Conservation (phyloP, 768 basidiomycete genomes). For the Wakefieldia striispora region DNA sequence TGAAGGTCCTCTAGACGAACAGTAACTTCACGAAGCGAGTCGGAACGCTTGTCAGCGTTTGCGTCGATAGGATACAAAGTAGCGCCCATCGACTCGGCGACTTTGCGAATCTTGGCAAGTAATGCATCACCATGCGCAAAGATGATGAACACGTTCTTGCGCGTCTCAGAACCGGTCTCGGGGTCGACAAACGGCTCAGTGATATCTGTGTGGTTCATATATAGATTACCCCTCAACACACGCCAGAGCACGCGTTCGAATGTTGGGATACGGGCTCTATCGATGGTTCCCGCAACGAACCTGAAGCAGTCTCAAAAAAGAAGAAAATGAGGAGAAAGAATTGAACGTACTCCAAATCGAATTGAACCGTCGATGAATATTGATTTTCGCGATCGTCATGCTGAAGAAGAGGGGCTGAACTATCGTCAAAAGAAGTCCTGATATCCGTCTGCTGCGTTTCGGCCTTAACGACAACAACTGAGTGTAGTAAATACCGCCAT, state of each 20-base stretch:
- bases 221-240: slow-evolving; percentile 93
- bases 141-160: slow-evolving; percentile 99
- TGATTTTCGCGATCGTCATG: slow-evolving; percentile 83
- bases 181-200: slow-evolving; percentile 90
- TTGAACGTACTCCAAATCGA: slow-evolving; percentile 81
- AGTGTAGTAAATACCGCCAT: slow-evolving; percentile 3
- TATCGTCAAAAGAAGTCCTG: slow-evolving; percentile 88
- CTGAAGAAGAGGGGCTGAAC: slow-evolving; percentile 84
- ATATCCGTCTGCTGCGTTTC: slow-evolving; percentile 77
- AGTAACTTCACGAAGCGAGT: slow-evolving; percentile 86
- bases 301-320: slow-evolving; percentile 35
- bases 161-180: slow-evolving; percentile 73
- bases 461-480: slow-evolving; percentile 47
- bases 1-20: slow-evolving; percentile 89
- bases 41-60: slow-evolving; percentile 88
- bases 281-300: slow-evolving; percentile 96
- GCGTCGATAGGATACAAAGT: slow-evolving; percentile 96
- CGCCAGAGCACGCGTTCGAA: slow-evolving; percentile 99
- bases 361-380: slow-evolving; percentile 52
- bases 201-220: slow-evolving; percentile 99
- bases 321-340: not conserved
- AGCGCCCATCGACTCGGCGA: slow-evolving; percentile 98
- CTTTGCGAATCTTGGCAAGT: slow-evolving; percentile 94
- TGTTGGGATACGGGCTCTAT: slow-evolving; percentile 84
- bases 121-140: slow-evolving; percentile 95